Conservation (phyloP, 148 eudicot genomes). For the Cornus suecica region DNA sequence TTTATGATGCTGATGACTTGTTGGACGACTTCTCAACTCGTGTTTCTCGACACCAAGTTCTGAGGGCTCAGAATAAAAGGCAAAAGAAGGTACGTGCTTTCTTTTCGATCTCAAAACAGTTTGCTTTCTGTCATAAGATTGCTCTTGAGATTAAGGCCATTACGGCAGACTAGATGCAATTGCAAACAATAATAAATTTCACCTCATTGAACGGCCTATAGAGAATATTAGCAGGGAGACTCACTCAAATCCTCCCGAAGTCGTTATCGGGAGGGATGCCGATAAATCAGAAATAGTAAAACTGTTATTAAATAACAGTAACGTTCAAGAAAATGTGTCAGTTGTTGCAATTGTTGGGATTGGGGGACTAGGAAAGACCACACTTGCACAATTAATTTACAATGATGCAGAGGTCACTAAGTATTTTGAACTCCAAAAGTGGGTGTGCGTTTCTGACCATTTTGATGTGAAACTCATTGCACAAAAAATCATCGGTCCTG, state of each 20-base stretch:
- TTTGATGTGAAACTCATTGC: constrained; percentile 10
- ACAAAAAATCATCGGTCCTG: constrained; percentile 16
- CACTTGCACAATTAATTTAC: constrained; percentile 23
- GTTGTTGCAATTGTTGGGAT: constrained; percentile 31
- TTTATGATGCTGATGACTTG: constrained; percentile 22
- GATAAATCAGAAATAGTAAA: constrained; percentile 11
- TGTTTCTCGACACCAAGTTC: not conserved
- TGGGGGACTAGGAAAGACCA: constrained; percentile 36
- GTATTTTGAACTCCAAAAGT: constrained; percentile 21
- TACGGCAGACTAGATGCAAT: constrained; percentile 11
- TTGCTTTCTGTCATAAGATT: constrained; percentile 3
- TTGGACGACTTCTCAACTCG: constrained; percentile 6
- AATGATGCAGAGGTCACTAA: constrained; percentile 5
- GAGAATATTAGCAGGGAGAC: not conserved
- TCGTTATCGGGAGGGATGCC: constrained; percentile 22
- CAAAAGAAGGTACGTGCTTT: constrained; percentile 1
- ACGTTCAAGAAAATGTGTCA: not conserved
- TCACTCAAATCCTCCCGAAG: not conserved
- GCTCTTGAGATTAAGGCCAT: constrained; percentile 17
- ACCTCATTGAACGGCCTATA: constrained; percentile 10
- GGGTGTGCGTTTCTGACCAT: constrained; percentile 30
- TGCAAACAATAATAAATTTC: constrained; percentile 18
- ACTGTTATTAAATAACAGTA: not conserved
- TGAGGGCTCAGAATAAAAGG: not conserved
- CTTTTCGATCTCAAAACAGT: constrained; percentile 11